Base-by-base conservation (phyloP, 1,284 basidiomycete species). In the Trametes hirsuta region DNA sequence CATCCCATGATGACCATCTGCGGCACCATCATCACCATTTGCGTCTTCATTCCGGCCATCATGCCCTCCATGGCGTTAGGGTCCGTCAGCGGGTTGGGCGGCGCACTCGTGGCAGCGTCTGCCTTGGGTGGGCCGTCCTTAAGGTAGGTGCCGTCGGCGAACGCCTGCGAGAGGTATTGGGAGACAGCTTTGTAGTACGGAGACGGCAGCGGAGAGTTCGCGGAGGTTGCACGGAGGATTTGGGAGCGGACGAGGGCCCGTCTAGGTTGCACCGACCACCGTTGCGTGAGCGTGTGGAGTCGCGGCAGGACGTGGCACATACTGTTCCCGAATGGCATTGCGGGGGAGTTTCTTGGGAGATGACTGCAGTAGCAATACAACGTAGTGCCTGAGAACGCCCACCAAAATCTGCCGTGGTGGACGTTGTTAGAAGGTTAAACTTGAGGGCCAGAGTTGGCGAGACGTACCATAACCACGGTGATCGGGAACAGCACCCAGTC, bases 1-100 rank as follows among this genome's bases (percentile, higher is more conserved):
- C 97, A 99, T 64, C 96, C 97, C 97, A 99, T 99, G 69, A 99
- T 96, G 65, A 98, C 83, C 89, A 98, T 98, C 76, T 98, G 94
- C 9, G 93, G 94, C 8, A 97, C 90, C 93, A 94, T 94, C 89
- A 97, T 96, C 55, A 98, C 95, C 82, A 95, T 95, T 77, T 98
- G 97, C 52, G 97, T 97, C 82, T 98, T 99, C 91, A 99, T 94
- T 52, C 94, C 94, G 34, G 95, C 86, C 95, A 99, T 97, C 94
- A 99, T 97, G 30, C 90, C 91, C 64, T 99, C 97, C 95, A 99
- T 98, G 50, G 90, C 87, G 40, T 84, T 85, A 6, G 94, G 94
- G 77, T 99, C 95, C 5, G 85, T 84, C 70, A 99, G 84, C 0
- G 90, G 88, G 68, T 90, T 92, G 14, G 86, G 82, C 15, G 91